Base-by-base conservation (phyloP, 148 eudicot genomes). In the Rhododendron kiyosumense region DNA sequence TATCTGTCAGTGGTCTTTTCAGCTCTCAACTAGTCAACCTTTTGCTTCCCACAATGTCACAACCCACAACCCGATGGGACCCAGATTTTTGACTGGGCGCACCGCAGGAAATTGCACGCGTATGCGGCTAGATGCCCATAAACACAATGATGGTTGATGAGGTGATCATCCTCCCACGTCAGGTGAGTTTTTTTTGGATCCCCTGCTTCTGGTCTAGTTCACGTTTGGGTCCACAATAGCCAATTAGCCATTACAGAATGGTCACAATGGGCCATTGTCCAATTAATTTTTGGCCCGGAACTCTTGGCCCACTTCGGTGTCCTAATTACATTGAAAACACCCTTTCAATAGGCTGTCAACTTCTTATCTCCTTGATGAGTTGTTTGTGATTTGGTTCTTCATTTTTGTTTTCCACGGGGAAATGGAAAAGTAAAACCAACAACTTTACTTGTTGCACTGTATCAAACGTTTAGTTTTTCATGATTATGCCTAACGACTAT, bases 151-250 rank as follows among this genome's bases (percentile, higher is more conserved):
- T 48, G 36, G 69, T 59, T 52, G 76, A 18, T 63, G 81, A 76
- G 93, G 90, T 45, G 7, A 52, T 54, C 71, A 54, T 83, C 12
- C 46, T 41, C 46, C 90, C 93, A 91, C 88, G 93, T 88, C 82
- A 46, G 63, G 71, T 67, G 32, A 78, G 36, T 63, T 34, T 84
- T 38, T 32, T 46, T 52, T 45, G 63, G 7, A 14, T 48, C 8
- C 11, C 34, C 59, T 18, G n/a, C 43, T 85, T 77, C 83, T 81
- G 85, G 86, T 34, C 28, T 5, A 28, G 30, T 73, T 59, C 48
- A 30, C 38, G 45, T 82, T 41, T 79, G 88, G 91, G 84, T 51
- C 88, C 67, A 46, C 45, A 83, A 0, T 7, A 77, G 48, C 52
- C 49, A 83, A 81, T 0, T 7, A 46, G 26, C 38, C 49, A 83